Base-by-base conservation (phyloP, 2,329 filamentous ascomycete species). In the Penicillium sp. region DNA sequence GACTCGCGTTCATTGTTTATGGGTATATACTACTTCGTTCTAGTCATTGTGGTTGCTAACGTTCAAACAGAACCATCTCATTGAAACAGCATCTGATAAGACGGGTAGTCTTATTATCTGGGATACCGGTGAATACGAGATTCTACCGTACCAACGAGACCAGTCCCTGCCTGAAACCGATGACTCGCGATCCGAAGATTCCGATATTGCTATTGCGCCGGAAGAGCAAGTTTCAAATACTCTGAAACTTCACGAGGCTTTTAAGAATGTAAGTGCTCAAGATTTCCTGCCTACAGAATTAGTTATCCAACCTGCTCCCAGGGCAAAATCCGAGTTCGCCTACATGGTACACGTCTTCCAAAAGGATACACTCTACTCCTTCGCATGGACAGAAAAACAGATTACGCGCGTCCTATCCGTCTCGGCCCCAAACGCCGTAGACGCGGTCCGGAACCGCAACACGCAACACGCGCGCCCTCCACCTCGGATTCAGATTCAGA, bases 61-160 rank as follows among this genome's bases (percentile, higher is more conserved):
- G 28, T n/a, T 6, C 8, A 7, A n/a, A 35, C 35, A 80, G 78
- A 83, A 81, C 49, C 79, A 83, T 53, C 72, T 84, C 7, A 74
- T 81, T 43, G 80, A 84, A 57, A 80, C 77, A 1, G 80, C 74
- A 3, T 79, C 77, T 2, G 24, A 58, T 1, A 63, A 68, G 11
- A 81, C 79, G 3, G 80, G 80, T 2, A 81, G 77, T 7, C 70
- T 84, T 47, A 67, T 84, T 8, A 77, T 84, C 32, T 84, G 80
- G 80, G 80, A 83, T 55, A 81, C 77, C 1, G 80, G 80, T 2
- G 77, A 76, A 26, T 84, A 81, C 55, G 70, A 73, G 35, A 60
- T 83, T 9, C 66, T 84, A 10, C 72, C 76, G 6, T 69, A 73
- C 40, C 57, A 67, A 39, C 59, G 59, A 0, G 61, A 68, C 3